These are phyloP conservation scores for Boletus rubroflammeus DNA, from an alignment of 768 basidiomycete species.

Conservation along the genomic window DNA sequence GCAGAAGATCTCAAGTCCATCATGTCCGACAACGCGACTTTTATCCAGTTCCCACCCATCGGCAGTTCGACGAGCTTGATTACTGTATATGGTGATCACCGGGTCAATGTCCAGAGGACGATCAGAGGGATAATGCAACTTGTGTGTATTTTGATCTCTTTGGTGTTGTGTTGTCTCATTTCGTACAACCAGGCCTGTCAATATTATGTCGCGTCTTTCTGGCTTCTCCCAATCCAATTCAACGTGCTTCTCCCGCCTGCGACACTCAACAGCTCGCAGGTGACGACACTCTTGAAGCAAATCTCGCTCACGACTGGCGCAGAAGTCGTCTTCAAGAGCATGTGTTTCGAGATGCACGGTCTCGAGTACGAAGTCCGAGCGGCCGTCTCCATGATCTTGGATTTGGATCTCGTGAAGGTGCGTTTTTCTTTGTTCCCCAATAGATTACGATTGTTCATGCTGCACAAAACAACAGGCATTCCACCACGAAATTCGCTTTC, in stretches of 20 bases:
- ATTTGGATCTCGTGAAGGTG: conserved; percentile 90
- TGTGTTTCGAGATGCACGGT: conserved; percentile 97
- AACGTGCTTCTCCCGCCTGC: conserved; percentile 85
- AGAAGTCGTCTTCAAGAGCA: conserved; percentile 94
- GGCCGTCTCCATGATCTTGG: conserved; percentile 82
- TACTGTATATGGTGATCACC: conserved; percentile 89
- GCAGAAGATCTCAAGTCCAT: conserved; percentile 86
- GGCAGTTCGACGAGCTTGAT: conserved; percentile 92
- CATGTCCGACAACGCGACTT: conserved; percentile 97
- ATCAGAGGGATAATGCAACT: conserved; percentile 93
- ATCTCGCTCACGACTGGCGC: conserved; percentile 85
- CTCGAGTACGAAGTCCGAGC: conserved; percentile 86
- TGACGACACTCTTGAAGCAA: conserved; percentile 80
- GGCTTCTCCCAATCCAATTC: conserved; percentile 91
- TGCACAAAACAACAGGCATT: conserved; percentile 53
- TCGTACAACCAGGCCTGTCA: conserved; percentile 68
- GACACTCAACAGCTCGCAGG: conserved; percentile 75
- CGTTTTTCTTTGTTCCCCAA: conserved; percentile 9
- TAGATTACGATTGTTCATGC: not conserved
- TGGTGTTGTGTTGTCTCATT: conserved; percentile 21
- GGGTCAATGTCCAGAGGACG: conserved; percentile 91
- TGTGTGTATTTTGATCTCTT: conserved; percentile 47
- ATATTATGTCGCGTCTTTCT: conserved; percentile 95
- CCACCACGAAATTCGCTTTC: conserved; percentile 97
- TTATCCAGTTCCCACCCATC: conserved; percentile 88